These are phyloP conservation scores for Aureobasidium sp. DNA, from an alignment of 2,329 filamentous ascomycete species.

Conservation along the genomic window DNA sequence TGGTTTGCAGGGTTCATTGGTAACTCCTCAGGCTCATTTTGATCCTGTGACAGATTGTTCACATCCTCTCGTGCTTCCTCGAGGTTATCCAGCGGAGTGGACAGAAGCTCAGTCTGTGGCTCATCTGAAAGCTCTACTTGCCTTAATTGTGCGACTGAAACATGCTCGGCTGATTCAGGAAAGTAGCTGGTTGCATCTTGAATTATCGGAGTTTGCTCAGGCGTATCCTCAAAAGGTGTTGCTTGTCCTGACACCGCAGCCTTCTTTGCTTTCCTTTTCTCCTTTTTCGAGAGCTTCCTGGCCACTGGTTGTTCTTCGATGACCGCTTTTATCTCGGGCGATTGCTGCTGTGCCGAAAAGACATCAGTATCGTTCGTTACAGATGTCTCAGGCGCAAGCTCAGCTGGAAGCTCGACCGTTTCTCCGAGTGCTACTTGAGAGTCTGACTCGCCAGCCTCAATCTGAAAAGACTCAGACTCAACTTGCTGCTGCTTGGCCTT, in stretches of 20 bases:
- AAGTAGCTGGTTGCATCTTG: neutral
- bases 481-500: constrained; percentile 13
- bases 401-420: neutral
- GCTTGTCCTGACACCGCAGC: neutral
- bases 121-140: neutral
- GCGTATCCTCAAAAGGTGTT: neutral
- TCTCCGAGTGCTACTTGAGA: neutral
- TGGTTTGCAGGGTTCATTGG: neutral
- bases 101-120: neutral
- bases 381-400: neutral
- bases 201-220: neutral
- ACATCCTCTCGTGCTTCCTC: neutral
- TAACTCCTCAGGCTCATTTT: neutral
- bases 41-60: neutral
- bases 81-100: neutral
- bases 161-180: neutral
- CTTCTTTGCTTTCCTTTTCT: constrained; percentile 4
- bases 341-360: neutral
- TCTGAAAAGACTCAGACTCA: neutral
- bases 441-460: neutral
- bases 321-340: neutral
- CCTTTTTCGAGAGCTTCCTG: neutral
- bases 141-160: no score
- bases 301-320: neutral
- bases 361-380: neutral